Conservation (phyloP, 352 stramenopile genomes). For the Globisporangium mamillatum region DNA sequence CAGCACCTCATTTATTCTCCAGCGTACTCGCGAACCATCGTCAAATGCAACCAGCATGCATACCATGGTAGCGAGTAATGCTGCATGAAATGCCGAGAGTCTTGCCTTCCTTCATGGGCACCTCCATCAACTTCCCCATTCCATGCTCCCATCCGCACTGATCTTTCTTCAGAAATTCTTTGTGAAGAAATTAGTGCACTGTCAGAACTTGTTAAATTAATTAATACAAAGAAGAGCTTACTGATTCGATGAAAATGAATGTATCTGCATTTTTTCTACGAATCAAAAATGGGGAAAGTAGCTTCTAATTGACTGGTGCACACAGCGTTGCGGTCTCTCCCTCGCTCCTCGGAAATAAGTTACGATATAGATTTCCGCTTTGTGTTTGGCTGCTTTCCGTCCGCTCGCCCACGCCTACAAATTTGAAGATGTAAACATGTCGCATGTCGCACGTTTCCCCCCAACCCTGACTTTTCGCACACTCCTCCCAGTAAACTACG, state of each 20-base stretch:
- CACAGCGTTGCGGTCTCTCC: slow-evolving; percentile 9
- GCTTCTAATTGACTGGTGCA: slow-evolving; percentile 31
- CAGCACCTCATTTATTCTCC: too few relatives aligned
- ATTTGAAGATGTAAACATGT: neutral
- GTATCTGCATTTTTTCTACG: neutral
- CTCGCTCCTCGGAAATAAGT: slow-evolving; percentile 9
- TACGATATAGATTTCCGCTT: neutral
- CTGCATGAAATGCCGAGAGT: neutral
- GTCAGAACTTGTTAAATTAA: neutral
- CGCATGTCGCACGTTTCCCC: neutral
- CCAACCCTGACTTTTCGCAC: neutral
- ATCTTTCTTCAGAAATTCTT: slow-evolving; percentile 9
- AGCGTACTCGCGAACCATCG: neutral
- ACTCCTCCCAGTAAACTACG: slow-evolving; percentile 3
- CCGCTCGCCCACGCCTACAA: slow-evolving; percentile 6
- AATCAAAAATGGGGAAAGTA: slow-evolving; percentile 1
- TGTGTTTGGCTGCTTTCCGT: slow-evolving; percentile 2
- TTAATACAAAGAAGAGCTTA: neutral
- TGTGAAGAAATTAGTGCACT: neutral
- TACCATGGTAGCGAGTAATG: neutral
- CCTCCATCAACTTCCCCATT: neutral
- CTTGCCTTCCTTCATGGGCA: neutral
- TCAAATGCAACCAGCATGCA: too few relatives aligned
- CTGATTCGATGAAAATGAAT: slow-evolving; percentile 10
- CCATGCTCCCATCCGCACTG: neutral